Evolutionary conservation across 208 protist species (phyloP).

Genomic region (Wallacemonas sp.): DNA sequence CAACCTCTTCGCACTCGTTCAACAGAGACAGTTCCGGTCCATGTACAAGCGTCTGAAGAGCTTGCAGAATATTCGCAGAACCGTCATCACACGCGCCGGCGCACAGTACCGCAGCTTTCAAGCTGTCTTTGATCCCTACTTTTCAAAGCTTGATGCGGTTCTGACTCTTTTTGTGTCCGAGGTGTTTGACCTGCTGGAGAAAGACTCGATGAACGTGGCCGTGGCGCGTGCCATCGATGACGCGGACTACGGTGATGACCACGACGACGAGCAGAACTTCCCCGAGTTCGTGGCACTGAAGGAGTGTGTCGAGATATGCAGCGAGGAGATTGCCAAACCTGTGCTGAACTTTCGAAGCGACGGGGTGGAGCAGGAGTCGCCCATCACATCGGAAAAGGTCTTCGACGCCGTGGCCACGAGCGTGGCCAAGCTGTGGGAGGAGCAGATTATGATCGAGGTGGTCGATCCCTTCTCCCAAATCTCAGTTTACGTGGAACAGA

Average conservation of each 20-base stretch:
- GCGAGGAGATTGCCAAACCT: constrained; percentile 50
- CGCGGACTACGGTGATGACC: constrained; percentile 15
- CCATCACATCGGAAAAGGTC: constrained; percentile 61
- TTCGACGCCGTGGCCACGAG: constrained; percentile 51
- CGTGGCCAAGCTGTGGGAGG: constrained; percentile 69
- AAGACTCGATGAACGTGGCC: constrained; percentile 68
- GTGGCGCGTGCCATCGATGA: constrained; percentile 82
- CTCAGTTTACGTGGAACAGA: constrained; percentile 75
- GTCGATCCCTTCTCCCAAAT: constrained; percentile 74
- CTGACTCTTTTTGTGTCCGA: constrained; percentile 67
- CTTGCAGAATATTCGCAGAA: constrained; percentile 73
- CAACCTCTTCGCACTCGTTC: constrained; percentile 60
- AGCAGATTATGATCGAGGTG: constrained; percentile 83
- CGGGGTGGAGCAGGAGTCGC: constrained; percentile 52
- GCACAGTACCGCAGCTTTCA: constrained; percentile 61
- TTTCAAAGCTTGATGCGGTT: constrained; percentile 81
- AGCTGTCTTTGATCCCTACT: constrained; percentile 85
- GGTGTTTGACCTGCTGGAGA: constrained; percentile 58
- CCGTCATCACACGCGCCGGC: constrained; percentile 64
- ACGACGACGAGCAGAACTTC: constrained; percentile 23
- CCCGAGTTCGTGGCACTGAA: constrained; percentile 64
- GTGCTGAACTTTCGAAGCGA: constrained; percentile 55
- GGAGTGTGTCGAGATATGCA: constrained; percentile 76
- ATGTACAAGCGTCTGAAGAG: constrained; percentile 68
- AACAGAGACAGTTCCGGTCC: constrained; percentile 52